phyloP scores from a whole-genome alignment of 805 yeast genomes.

The Wickerhamomyces strasburgensis region DNA sequence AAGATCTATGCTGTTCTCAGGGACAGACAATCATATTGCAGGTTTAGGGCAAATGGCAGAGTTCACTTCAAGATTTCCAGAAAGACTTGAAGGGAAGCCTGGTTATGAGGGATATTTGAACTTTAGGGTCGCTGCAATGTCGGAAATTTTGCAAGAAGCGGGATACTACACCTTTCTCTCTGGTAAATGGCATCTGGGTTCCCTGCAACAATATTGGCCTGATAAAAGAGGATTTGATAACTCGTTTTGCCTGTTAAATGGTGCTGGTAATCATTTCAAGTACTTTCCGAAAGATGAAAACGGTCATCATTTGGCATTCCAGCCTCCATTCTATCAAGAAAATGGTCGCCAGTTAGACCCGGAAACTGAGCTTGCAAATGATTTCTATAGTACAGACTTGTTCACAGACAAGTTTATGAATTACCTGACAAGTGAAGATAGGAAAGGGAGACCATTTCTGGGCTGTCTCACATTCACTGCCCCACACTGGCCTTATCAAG shows the following conservation, averaged over 20 bases:
- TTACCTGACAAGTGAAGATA: constrained; percentile 26
- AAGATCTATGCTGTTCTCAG: constrained; percentile 54
- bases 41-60: constrained; percentile 58
- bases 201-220: constrained; percentile 44
- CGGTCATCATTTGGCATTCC: constrained; percentile 6
- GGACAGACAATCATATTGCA: constrained; percentile 58
- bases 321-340: constrained; percentile 23
- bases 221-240: constrained; percentile 44
- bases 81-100: constrained; percentile 37
- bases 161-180: constrained; percentile 44
- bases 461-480: constrained; percentile 55
- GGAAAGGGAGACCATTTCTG: constrained; percentile 47
- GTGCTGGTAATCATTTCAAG: constrained; percentile 54
- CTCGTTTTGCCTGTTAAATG: constrained; percentile 46
- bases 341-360: constrained; percentile 17
- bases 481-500: constrained; percentile 66
- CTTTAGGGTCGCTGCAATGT: constrained; percentile 46
- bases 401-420: constrained; percentile 42
- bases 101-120: constrained; percentile 55
- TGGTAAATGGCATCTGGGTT: constrained; percentile 62
- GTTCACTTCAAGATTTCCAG: constrained; percentile 33
- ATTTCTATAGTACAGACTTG: constrained; percentile 40
- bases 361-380: constrained; percentile 35
- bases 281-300: constrained; percentile 19
- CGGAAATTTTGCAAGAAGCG: constrained; percentile 43